Conservation (phyloP, 805 yeast species). For the Starmerella davenportii region DNA sequence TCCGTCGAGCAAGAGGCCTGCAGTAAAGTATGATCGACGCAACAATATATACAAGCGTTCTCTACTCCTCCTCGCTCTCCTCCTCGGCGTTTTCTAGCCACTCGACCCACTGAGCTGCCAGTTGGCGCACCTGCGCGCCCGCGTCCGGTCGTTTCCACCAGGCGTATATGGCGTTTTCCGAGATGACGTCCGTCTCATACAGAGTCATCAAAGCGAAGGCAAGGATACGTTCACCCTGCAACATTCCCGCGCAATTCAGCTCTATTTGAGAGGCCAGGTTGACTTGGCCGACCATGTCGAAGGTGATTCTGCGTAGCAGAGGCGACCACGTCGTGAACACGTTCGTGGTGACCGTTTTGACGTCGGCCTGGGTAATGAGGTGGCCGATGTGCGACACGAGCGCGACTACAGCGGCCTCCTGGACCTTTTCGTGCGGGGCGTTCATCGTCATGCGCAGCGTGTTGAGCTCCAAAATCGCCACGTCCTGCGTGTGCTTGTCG, state of each 20-base stretch:
- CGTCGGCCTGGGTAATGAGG: constrained; percentile 56
- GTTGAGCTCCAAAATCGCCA: constrained; percentile 80
- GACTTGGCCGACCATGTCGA: constrained; percentile 57
- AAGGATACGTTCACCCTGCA: constrained; percentile 30
- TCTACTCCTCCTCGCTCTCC: too few relatives aligned
- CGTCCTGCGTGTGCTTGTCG: constrained; percentile 81
- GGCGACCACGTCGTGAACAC: constrained; percentile 68
- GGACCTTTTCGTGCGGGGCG: constrained; percentile 82
- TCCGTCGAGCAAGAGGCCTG: too few relatives aligned
- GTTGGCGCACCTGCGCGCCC: constrained; percentile 32
- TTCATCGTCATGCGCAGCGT: constrained; percentile 96
- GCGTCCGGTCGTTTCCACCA: constrained; percentile 60
- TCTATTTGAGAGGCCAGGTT: constrained; percentile 42
- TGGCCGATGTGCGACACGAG: constrained; percentile 51
- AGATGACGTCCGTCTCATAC: constrained; percentile 66
- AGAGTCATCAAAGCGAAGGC: constrained; percentile 38
- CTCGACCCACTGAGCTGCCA: constrained; percentile 57
- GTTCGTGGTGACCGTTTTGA: constrained; percentile 57
- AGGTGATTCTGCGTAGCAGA: constrained; percentile 71
- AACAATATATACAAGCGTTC: too few relatives aligned
- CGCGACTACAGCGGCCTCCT: constrained; percentile 62
- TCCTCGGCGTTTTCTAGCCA: constrained; percentile 75
- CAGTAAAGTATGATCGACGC: too few relatives aligned
- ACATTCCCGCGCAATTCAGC: constrained; percentile 27
- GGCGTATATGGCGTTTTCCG: constrained; percentile 55